Evolutionary conservation across 2,329 filamentous ascomycete species (phyloP).

Genomic region (Neophaeococcomyces mojaviensis): DNA sequence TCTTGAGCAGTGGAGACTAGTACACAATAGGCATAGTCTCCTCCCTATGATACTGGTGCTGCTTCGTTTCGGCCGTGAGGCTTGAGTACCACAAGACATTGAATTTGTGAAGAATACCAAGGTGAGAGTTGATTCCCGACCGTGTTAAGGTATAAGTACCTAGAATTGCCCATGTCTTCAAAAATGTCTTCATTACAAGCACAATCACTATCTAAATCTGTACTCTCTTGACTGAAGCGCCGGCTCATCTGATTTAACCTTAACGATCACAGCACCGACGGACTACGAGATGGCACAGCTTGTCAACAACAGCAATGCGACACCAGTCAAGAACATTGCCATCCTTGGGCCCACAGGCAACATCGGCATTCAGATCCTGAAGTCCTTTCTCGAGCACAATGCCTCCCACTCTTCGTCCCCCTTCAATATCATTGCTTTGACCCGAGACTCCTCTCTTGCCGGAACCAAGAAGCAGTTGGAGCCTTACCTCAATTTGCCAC

Average conservation of each 20-base stretch:
- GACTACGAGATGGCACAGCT: neutral
- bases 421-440: neutral
- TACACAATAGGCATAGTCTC: neutral
- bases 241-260: no score
- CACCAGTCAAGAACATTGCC: neutral
- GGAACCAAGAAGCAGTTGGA: neutral
- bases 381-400: neutral
- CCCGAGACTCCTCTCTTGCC: neutral
- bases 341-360: neutral
- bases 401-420: neutral
- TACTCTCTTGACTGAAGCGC: no score
- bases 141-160: no score
- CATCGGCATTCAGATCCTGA: neutral
- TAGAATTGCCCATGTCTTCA: no score
- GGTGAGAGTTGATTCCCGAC: no score
- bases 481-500: no score
- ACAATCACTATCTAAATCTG: no score
- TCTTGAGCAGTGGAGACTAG: slow-evolving; percentile 22
- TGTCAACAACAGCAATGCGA: neutral
- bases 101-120: neutral
- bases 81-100: neutral
- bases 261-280: neutral
- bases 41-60: neutral
- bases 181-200: no score
- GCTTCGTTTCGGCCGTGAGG: neutral